phyloP scores from a whole-genome alignment of 768 basidiomycete species.

The Xerocomellus chrysenteron region DNA sequence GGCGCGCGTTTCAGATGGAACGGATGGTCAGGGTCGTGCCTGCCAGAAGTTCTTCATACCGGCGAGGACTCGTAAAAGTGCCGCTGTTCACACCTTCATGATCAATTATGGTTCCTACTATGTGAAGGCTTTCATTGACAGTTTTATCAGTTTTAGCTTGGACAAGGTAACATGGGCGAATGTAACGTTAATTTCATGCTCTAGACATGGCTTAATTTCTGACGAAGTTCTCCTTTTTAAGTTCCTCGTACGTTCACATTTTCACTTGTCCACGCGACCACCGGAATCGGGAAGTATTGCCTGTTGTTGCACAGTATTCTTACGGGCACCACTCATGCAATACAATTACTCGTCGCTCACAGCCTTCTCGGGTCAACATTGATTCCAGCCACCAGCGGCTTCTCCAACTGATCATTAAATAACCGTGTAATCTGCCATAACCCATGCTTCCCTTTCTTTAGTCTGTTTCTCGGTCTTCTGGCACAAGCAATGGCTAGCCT shows the following conservation, averaged over 20 bases:
- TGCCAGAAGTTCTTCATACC: background rate
- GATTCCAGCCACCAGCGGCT: background rate
- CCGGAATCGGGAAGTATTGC: background rate
- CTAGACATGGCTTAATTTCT: conserved; percentile 1
- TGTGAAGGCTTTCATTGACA: background rate
- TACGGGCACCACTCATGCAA: background rate
- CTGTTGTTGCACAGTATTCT: background rate
- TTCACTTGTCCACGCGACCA: background rate
- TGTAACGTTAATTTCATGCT: conserved; percentile 2
- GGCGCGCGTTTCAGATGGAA: background rate
- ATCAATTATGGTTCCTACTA: background rate
- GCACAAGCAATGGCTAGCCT: conserved; percentile 15
- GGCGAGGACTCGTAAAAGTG: background rate
- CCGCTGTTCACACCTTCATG: background rate
- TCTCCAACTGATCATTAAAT: conserved; percentile 5
- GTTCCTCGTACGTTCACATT: background rate
- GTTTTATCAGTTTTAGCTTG: conserved; percentile 6
- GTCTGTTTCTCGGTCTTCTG: background rate
- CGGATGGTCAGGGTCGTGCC: background rate
- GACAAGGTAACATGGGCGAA: background rate
- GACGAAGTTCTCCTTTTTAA: conserved; percentile 2
- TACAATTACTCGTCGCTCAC: background rate
- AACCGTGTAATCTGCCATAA: background rate
- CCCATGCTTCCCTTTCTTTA: background rate
- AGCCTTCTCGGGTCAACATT: conserved; percentile 7